These are phyloP conservation scores for Brasenia schreberi DNA, from an alignment of 164 flowering plant species.

Conservation along the genomic window DNA sequence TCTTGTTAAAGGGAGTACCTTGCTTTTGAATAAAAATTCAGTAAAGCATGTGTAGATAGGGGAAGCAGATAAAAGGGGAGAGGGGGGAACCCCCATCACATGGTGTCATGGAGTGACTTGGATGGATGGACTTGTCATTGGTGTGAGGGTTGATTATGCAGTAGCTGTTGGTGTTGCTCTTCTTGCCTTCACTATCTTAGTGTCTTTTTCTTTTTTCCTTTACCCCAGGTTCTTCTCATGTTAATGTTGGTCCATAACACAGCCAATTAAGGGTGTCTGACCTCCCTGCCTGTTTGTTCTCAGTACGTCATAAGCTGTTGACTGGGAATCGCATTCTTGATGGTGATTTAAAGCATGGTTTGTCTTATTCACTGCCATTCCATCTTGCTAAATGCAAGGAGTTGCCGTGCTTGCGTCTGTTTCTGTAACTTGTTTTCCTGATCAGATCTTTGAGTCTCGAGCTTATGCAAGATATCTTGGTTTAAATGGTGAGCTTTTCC, in stretches of 20 bases:
- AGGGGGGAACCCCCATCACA: slow-evolving; percentile 22
- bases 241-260: not conserved
- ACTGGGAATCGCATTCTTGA: not conserved
- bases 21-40: not conserved
- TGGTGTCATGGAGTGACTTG: slow-evolving; percentile 37
- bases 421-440: no score
- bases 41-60: not conserved
- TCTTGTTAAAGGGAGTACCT: not conserved
- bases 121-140: slow-evolving; percentile 54
- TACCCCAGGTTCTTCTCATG: not conserved
- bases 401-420: no score
- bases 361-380: not conserved
- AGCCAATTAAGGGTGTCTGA: not conserved
- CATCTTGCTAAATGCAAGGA: no score
- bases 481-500: no score
- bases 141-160: slow-evolving; percentile 22
- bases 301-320: not conserved
- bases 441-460: no score
- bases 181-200: not conserved
- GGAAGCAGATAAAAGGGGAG: slow-evolving; percentile 12
- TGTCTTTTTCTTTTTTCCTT: not conserved
- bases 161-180: slow-evolving; percentile 20
- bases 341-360: not conserved
- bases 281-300: not conserved
- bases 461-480: no score